Evolutionary conservation across 2,329 filamentous ascomycete genomes (phyloP), one percentile per base, ranked within the genome.

Genomic region (Rhynchosporium agropyri): DNA sequence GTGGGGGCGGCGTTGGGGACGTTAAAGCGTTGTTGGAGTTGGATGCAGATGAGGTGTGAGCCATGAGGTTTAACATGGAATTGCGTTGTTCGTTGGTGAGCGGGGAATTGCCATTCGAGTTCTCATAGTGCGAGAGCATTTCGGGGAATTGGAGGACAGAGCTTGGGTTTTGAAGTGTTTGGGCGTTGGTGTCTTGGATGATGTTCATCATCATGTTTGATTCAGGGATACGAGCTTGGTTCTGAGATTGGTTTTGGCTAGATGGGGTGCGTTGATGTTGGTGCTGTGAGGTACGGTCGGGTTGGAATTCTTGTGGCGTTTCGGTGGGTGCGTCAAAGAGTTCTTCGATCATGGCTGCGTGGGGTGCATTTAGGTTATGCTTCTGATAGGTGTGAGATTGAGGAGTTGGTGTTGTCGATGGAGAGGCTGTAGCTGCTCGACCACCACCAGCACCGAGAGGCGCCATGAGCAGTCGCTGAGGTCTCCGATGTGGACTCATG

Each of bases 201-300:
- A 89, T 81, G 70, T 82, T 84, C 82, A 88, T 84, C 82, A 88
- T 85, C 81, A 87, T 57, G 81, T 80, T 69, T 85, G 20, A 83
- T 61, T 84, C 84, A 0, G 83, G 83, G 62, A 83, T 84, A 12
- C 76, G 75, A 83, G 81, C 63, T 53, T 20, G 84, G 83, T n/a
- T 77, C 13, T 58, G 31, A 46, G 48, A 8, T 58, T 46, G 20
- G 20, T 20, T 20, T 20, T 20, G 20, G 20, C 20, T 20, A 20
- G 20, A 20, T 20, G 20, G 20, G 20, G 20, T 20, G 20, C 20
- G 20, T 20, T 20, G 20, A 20, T 20, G 20, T 20, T 20, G 20
- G 20, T 20, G 20, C 20, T 20, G 20, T 20, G 20, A 20, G 20
- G 20, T 20, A 20, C 20, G 20, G 20, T 20, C 20, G 20, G 20